Evolutionary conservation across 2,329 filamentous ascomycete genomes (phyloP).

Genomic region (Sclerotiophoma versabilis): DNA sequence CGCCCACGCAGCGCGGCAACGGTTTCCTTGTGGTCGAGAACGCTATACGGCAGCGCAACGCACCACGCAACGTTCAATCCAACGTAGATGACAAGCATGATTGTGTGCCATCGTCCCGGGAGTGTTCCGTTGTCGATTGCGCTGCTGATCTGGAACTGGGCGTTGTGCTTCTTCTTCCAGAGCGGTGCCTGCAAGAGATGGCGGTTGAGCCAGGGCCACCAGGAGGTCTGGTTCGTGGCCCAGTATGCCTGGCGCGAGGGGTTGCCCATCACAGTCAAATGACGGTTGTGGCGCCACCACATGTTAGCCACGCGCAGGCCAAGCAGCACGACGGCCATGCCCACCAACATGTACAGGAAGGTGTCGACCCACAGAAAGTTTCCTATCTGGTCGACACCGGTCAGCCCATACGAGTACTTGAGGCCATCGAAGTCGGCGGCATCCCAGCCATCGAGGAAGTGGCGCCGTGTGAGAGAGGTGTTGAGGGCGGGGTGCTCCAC

Average conservation of each 20-base stretch:
- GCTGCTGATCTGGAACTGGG: slow-evolving; percentile 71
- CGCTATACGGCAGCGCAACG: slow-evolving; percentile 67
- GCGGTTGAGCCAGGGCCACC: slow-evolving; percentile 67
- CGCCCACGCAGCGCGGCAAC: slow-evolving; percentile 85
- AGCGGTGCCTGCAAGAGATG: slow-evolving; percentile 75
- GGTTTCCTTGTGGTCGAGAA: slow-evolving; percentile 60
- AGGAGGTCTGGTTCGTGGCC: slow-evolving; percentile 53
- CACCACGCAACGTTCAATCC: slow-evolving; percentile 80
- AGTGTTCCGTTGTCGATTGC: slow-evolving; percentile 78
- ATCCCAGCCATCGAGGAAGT: slow-evolving; percentile 42
- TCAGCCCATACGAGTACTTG: slow-evolving; percentile 54
- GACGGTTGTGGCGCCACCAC: slow-evolving; percentile 54
- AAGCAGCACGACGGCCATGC: slow-evolving; percentile 48
- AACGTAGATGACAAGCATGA: slow-evolving; percentile 73
- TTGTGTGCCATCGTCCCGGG: slow-evolving; percentile 77
- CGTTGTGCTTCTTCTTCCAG: slow-evolving; percentile 77
- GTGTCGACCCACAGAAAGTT: slow-evolving; percentile 58
- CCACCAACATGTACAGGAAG: slow-evolving; percentile 49
- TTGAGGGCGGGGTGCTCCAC: slow-evolving; percentile 14
- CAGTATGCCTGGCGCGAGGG: slow-evolving; percentile 54
- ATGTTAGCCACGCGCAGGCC: slow-evolving; percentile 52
- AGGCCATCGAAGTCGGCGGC: slow-evolving; percentile 39
- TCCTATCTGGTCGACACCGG: slow-evolving; percentile 56
- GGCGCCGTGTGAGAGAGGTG: slow-evolving; percentile 28
- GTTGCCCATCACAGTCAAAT: slow-evolving; percentile 54